Conservation (phyloP, 257 asterid species). For the Solanum pinnatisectum region DNA sequence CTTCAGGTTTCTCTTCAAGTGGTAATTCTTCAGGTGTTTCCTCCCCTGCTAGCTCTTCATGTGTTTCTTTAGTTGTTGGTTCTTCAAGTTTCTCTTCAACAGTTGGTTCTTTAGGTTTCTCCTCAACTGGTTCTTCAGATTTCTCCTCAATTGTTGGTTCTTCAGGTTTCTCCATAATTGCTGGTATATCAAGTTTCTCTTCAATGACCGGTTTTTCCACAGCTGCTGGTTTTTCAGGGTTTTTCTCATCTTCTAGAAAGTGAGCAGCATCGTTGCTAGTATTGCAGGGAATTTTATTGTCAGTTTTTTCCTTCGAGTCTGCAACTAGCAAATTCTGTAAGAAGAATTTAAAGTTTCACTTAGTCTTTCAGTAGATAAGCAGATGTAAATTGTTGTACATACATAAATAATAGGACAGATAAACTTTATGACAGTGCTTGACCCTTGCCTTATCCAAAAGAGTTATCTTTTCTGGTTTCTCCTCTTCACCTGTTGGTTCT, state of each 20-base stretch:
- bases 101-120: not conserved
- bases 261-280: not conserved
- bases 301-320: not conserved
- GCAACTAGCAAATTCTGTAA: not conserved
- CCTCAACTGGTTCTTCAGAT: not conserved
- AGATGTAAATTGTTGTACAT: not conserved
- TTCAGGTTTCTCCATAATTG: not conserved
- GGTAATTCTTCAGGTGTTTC: not conserved
- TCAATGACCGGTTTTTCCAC: not conserved
- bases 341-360: not conserved
- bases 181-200: not conserved
- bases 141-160: not conserved
- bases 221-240: not conserved
- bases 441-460: not conserved
- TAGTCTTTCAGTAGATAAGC: not conserved
- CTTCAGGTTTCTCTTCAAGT: not conserved
- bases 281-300: not conserved
- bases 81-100: not conserved
- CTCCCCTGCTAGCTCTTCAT: not conserved
- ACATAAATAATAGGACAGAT: not conserved
- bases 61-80: not conserved
- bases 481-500: not conserved
- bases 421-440: not conserved
- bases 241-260: not conserved
- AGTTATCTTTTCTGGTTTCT: not conserved